Base-by-base conservation (phyloP, 371 early-diverging fungal species). In the Apophysomyces sp. region DNA sequence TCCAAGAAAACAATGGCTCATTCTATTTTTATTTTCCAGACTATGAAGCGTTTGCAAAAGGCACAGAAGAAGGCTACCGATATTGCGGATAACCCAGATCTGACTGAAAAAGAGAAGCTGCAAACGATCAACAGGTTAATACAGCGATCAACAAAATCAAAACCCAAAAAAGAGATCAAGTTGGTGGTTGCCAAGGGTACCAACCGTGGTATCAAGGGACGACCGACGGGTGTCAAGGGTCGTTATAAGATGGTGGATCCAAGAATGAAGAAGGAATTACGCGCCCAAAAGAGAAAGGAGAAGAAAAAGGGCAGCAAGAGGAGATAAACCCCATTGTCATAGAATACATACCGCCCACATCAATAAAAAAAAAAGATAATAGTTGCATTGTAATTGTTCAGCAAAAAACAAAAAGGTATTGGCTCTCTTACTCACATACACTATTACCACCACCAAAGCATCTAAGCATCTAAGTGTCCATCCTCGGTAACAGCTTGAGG, bases 221-320 rank as follows among this genome's bases (percentile, higher is more conserved):
- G 98, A 56, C 99, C 99, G 13, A 89, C 87, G 73, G 98, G 98
- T 68, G 94, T 97, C 72, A 98, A 97, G 88, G 99, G 99, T 67
- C 79, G 92, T 58, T 91, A 90, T 74, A 86, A 89, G 90, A 97
- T 96, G 97, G 96, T 96, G 8, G 97, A 97, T 78, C 70, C 86
- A 57, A 78, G 96, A 30, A 92, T 97, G 94, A 94, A 94, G 89
- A 95, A 94, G 78, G 97, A 97, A 65, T 62, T 91, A 61, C 87
- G 94, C 36, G 96, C 96, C 1, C 67, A 80, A 59, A 95, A 93
- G 80, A 81, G 92, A 71, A 72, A 73, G 67, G 84, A 78, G 53
- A 87, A 88, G 72, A 84, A 86, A 68, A 67, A 75, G 70, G 71
- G 74, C 66, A 56, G 57, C 31, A 16, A 57, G 30, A 60, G 65